Evolutionary conservation across 1,139 yeast genomes (phyloP).

Genomic region (Saccharomycopsis crataegensis): DNA sequence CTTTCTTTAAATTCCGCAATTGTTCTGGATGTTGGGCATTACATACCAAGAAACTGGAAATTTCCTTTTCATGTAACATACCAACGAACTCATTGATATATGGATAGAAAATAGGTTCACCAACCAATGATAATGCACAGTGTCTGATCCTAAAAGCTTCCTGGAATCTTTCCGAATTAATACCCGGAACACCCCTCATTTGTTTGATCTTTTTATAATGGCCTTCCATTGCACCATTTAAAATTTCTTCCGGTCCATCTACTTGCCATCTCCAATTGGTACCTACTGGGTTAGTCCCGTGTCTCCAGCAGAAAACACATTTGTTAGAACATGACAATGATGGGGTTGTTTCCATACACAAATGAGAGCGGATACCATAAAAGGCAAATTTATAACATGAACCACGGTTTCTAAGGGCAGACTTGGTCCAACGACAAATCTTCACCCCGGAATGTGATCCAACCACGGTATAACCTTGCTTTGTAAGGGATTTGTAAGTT

Average conservation of each 20-base stretch:
- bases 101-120: constrained; percentile 92
- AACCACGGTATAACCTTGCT: constrained; percentile 88
- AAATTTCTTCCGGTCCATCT: constrained; percentile 76
- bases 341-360: constrained; percentile 96
- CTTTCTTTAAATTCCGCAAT: constrained; percentile 58
- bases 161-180: constrained; percentile 79
- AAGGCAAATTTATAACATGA: constrained; percentile 90
- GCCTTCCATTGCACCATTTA: constrained; percentile 81
- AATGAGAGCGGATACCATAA: constrained; percentile 81
- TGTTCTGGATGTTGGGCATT: constrained; percentile 95
- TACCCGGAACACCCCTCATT: constrained; percentile 94
- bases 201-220: constrained; percentile 90
- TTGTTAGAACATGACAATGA: constrained; percentile 89
- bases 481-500: constrained; percentile 78
- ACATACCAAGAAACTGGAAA: constrained; percentile 84
- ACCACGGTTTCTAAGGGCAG: constrained; percentile 89
- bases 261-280: constrained; percentile 96
- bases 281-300: constrained; percentile 95
- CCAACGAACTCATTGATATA: constrained; percentile 78
- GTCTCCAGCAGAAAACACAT: constrained; percentile 97
- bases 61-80: constrained; percentile 69
- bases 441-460: constrained; percentile 96
- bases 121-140: constrained; percentile 87
- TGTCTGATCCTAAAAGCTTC: constrained; percentile 87
- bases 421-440: constrained; percentile 94